phyloP scores from a whole-genome alignment of 2,329 filamentous ascomycete species.

The Bipolaris oryzae region DNA sequence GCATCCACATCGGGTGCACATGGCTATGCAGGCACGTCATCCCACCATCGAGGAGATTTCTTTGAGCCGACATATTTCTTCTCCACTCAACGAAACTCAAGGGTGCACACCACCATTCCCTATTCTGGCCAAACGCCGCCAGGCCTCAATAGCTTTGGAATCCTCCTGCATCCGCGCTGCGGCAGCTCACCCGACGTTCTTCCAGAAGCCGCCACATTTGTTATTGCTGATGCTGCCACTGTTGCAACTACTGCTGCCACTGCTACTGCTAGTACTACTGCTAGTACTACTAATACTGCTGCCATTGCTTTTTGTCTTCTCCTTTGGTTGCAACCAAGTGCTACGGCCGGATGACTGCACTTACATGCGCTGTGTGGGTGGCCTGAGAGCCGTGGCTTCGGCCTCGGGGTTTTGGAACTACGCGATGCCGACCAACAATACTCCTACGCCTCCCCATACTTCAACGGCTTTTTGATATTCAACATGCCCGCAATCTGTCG shows the following conservation, averaged over 20 bases:
- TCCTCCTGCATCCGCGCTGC: constrained; percentile 18
- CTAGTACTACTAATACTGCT: too few species aligned
- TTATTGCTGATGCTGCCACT: neutral
- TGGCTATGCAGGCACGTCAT: constrained; percentile 39
- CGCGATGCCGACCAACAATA: constrained; percentile 16
- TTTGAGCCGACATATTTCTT: constrained; percentile 23
- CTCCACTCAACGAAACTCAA: constrained; percentile 17
- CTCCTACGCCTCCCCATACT: constrained; percentile 4
- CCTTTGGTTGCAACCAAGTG: neutral
- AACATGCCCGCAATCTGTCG: constrained; percentile 11
- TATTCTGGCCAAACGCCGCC: constrained; percentile 27
- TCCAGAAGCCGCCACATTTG: constrained; percentile 40
- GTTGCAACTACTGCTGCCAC: too few species aligned
- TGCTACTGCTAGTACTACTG: too few species aligned
- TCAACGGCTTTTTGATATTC: constrained; percentile 39
- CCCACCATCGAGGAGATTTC: constrained; percentile 34
- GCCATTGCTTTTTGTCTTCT: constrained; percentile 9
- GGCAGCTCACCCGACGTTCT: constrained; percentile 27
- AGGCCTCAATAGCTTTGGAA: constrained; percentile 21
- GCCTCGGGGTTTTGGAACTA: constrained; percentile 12
- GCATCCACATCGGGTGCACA: constrained; percentile 16
- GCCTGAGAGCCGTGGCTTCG: neutral
- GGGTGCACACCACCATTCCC: constrained; percentile 17
- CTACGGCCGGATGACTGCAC: constrained; percentile 2
- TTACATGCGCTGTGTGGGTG: constrained; percentile 5